These are phyloP conservation scores for Trichosporon sp. DNA, from an alignment of 1,284 basidiomycete species.

Conservation along the genomic window DNA sequence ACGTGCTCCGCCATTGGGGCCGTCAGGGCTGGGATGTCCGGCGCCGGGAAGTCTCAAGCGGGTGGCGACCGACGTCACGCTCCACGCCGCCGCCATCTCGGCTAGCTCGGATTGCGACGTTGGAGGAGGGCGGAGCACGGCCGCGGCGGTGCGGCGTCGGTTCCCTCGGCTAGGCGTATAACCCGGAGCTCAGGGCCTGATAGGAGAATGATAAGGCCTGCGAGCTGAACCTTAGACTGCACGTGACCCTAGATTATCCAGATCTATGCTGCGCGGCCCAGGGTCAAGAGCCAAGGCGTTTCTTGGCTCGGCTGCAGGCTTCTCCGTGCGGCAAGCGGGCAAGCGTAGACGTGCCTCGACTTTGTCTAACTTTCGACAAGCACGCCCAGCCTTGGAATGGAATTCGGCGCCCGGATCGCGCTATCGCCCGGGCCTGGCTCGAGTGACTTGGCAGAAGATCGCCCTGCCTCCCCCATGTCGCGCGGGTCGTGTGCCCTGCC, in stretches of 20 bases:
- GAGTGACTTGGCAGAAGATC: not conserved
- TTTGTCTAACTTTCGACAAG: not conserved
- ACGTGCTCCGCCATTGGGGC: not conserved
- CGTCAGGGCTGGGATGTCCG: too few relatives aligned
- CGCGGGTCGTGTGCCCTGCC: not conserved
- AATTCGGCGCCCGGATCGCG: not conserved
- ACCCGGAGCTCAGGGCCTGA: not conserved
- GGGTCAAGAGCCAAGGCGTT: not conserved
- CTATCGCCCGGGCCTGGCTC: not conserved
- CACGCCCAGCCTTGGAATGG: not conserved
- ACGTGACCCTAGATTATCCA: not conserved
- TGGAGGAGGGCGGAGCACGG: not conserved
- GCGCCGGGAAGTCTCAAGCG: not conserved
- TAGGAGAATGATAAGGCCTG: not conserved
- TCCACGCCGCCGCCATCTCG: not conserved
- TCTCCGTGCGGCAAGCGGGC: too few relatives aligned
- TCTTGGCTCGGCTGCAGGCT: not conserved
- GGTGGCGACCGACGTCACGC: too few relatives aligned
- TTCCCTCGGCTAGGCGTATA: not conserved
- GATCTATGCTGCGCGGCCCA: not conserved
- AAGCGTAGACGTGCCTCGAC: too few relatives aligned
- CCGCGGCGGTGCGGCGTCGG: not conserved
- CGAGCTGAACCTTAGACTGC: not conserved
- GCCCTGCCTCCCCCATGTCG: not conserved
- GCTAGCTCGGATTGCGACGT: not conserved